Evolutionary conservation across 2,329 filamentous ascomycete genomes (phyloP).

Genomic region (Pestalotiopsis sp.): DNA sequence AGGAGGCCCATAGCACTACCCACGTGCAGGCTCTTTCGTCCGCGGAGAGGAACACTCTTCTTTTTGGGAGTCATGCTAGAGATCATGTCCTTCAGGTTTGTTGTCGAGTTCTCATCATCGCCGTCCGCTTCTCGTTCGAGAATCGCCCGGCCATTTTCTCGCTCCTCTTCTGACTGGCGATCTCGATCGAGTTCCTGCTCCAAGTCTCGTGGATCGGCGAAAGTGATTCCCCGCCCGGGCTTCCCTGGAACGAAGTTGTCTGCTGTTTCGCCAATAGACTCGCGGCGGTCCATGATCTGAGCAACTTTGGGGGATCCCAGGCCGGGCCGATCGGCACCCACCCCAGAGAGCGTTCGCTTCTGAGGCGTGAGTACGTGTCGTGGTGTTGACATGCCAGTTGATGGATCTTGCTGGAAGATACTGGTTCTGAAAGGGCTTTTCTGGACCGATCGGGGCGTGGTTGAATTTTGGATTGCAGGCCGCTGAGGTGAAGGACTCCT

Average conservation of each 20-base stretch:
- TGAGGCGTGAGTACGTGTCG: constrained; percentile 66
- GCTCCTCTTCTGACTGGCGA: constrained; percentile 60
- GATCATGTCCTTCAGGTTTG: constrained; percentile 77
- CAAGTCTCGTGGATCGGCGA: constrained; percentile 66
- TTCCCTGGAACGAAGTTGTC: constrained; percentile 62
- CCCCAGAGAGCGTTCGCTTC: constrained; percentile 62
- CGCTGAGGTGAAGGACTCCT: constrained; percentile 52
- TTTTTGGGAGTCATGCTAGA: constrained; percentile 78
- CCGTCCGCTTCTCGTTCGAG: constrained; percentile 54
- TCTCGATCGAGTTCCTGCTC: constrained; percentile 67
- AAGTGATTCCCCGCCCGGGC: constrained; percentile 54
- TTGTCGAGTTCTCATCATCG: constrained; percentile 63
- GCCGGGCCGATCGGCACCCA: constrained; percentile 71
- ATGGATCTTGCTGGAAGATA: constrained; percentile 31
- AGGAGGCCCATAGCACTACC: constrained; percentile 74
- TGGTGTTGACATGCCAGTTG: constrained; percentile 63
- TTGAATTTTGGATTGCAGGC: constrained; percentile 25
- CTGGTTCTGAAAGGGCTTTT: constrained; percentile 35
- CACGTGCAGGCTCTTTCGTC: constrained; percentile 76
- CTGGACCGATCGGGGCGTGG: constrained; percentile 26
- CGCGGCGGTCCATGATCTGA: constrained; percentile 70
- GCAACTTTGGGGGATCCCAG: constrained; percentile 77
- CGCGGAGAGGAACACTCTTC: constrained; percentile 49
- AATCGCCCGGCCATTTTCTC: constrained; percentile 60
- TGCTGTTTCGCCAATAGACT: constrained; percentile 70